phyloP scores from a whole-genome alignment of 495 filamentous ascomycete genomes.

The Diplogelasinospora grovesii region DNA sequence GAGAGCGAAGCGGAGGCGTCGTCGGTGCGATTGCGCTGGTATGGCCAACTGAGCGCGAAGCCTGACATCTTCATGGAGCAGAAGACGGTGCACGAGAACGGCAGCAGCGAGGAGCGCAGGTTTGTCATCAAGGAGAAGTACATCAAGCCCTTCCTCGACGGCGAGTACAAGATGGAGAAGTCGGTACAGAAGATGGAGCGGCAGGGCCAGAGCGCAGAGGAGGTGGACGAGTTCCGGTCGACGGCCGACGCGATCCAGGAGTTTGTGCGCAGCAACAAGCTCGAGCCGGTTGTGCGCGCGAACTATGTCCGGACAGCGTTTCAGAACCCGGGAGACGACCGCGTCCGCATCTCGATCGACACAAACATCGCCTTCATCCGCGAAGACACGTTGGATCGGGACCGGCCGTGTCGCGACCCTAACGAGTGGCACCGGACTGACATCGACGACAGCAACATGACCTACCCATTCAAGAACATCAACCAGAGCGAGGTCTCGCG shows the following conservation, averaged over 20 bases:
- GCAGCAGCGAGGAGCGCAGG: conserved; percentile 66
- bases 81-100: conserved; percentile 72
- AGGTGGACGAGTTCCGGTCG: conserved; percentile 60
- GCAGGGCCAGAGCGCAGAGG: conserved; percentile 49
- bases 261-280: conserved; percentile 67
- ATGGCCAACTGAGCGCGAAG: conserved; percentile 69
- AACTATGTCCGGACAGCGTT: conserved; percentile 94
- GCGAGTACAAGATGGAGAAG: conserved; percentile 90
- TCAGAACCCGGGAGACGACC: conserved; percentile 89
- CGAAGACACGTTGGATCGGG: conserved; percentile 77
- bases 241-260: conserved; percentile 72
- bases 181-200: conserved; percentile 75
- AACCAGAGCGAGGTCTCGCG: conserved; percentile 86
- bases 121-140: conserved; percentile 92
- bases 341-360: conserved; percentile 86
- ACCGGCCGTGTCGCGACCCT: conserved; percentile 81
- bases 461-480: conserved; percentile 77
- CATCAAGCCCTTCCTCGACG: conserved; percentile 77
- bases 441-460: conserved; percentile 75
- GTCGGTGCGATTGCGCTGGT: conserved; percentile 86
- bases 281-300: conserved; percentile 81
- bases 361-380: conserved; percentile 88
- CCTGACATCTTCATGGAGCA: conserved; percentile 81
- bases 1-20: conserved; percentile 67
- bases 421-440: conserved; percentile 86